Conservation (phyloP, 1,139 yeast genomes). For the Candida sp. region DNA sequence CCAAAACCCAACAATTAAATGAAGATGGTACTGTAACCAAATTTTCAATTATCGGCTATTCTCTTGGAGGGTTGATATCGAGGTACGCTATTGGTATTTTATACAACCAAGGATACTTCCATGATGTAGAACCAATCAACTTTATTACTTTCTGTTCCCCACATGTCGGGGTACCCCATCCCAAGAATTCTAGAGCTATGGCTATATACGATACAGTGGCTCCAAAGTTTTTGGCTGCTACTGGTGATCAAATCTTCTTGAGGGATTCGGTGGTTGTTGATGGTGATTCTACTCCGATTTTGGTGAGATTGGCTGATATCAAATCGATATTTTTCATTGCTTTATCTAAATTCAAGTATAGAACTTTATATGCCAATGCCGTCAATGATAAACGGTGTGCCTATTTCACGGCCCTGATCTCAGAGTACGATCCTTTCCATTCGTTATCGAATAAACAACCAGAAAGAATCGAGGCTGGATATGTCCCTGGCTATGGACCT, state of each 20-base stretch:
- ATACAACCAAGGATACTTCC: slow-evolving; percentile 51
- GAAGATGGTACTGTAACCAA: slow-evolving; percentile 36
- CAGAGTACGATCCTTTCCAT: slow-evolving; percentile 59
- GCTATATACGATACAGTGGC: slow-evolving; percentile 54
- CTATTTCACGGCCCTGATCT: slow-evolving; percentile 79
- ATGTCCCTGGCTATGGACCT: slow-evolving; percentile 49
- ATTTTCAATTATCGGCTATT: slow-evolving; percentile 74
- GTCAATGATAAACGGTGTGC: slow-evolving; percentile 77
- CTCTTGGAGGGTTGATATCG: slow-evolving; percentile 78
- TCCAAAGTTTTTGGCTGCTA: slow-evolving; percentile 62
- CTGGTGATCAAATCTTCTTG: slow-evolving; percentile 72
- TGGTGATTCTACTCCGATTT: slow-evolving; percentile 40
- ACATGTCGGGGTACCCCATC: slow-evolving; percentile 74
- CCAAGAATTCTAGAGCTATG: slow-evolving; percentile 43
- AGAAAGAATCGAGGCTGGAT: slow-evolving; percentile 40
- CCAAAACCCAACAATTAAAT: slow-evolving; percentile 35
- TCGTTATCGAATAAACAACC: slow-evolving; percentile 37
- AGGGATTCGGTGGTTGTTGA: slow-evolving; percentile 9
- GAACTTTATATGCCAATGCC: slow-evolving; percentile 67
- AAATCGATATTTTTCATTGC: slow-evolving; percentile 58
- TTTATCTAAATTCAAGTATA: slow-evolving; percentile 47
- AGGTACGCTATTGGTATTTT: slow-evolving; percentile 76
- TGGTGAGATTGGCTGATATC: slow-evolving; percentile 64
- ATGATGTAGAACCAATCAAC: slow-evolving; percentile 46
- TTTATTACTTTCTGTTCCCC: slow-evolving; percentile 80